Evolutionary conservation across 495 filamentous ascomycete species (phyloP).

Genomic region (Cercophora scortea): DNA sequence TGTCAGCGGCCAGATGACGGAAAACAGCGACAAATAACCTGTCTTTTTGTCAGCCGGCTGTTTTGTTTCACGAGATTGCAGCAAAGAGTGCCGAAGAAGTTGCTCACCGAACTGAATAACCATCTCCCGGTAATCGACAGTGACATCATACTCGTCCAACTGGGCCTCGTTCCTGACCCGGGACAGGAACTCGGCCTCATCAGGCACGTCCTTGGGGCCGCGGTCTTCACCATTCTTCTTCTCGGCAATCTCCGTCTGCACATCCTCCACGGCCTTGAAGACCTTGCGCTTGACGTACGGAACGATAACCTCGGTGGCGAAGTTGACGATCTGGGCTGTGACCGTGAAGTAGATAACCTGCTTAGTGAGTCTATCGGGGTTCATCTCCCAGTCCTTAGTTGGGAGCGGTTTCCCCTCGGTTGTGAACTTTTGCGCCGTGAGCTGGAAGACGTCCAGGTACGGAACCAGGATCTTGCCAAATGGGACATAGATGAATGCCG

Average conservation of each 20-base stretch:
- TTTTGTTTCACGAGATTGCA: no score
- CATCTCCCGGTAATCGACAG: slow-evolving; percentile 87
- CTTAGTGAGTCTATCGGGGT: slow-evolving; percentile 75
- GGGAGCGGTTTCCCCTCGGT: slow-evolving; percentile 60
- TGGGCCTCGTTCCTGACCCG: slow-evolving; percentile 85
- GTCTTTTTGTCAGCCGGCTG: not conserved
- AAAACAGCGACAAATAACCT: slow-evolving; percentile 91
- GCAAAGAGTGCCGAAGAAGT: no score
- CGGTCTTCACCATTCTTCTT: slow-evolving; percentile 38
- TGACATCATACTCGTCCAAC: slow-evolving; percentile 78
- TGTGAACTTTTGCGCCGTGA: slow-evolving; percentile 69
- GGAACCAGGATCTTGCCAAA: slow-evolving; percentile 84
- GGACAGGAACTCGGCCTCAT: slow-evolving; percentile 69
- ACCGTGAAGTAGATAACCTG: slow-evolving; percentile 97
- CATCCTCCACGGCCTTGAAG: slow-evolving; percentile 65
- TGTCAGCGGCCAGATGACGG: slow-evolving; percentile 85
- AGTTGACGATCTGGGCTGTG: slow-evolving; percentile 85
- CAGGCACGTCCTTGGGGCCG: slow-evolving; percentile 50
- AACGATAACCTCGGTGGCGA: slow-evolving; percentile 78
- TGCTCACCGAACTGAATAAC: slow-evolving; percentile 64
- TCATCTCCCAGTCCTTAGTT: slow-evolving; percentile 68
- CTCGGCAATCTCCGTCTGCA: slow-evolving; percentile 45
- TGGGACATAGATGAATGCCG: slow-evolving; percentile 93
- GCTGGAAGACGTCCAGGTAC: slow-evolving; percentile 77
- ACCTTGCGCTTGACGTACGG: slow-evolving; percentile 73